A percentile compares a stretch with the other conserved stretches of the same genome.
Conservation (phyloP, 345 rosid genomes). For the Capsella bursapastoris region DNA sequence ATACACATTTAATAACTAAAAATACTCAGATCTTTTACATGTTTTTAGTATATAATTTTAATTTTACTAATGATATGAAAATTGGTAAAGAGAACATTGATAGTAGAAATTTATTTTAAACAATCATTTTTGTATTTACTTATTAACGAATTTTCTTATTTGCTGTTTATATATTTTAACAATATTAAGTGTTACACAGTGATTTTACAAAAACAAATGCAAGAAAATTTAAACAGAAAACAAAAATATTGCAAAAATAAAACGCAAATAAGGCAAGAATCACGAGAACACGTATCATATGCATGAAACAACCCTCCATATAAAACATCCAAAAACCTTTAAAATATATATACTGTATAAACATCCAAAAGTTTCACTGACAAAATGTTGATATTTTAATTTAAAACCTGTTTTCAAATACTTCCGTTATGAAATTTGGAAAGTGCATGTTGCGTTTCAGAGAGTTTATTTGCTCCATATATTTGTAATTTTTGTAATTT, state of each 20-base stretch:
- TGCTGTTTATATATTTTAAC: too few relatives aligned
- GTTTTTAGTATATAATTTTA: neutral
- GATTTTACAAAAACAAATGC: neutral
- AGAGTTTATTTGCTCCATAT: neutral
- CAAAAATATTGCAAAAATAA: neutral
- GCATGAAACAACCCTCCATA: conserved; percentile 8
- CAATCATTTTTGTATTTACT: neutral
- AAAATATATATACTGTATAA: neutral
- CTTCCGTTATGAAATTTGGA: neutral
- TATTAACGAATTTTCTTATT: neutral
- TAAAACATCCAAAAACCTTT: neutral
- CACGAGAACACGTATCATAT: conserved; percentile 14
- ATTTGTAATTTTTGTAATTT: too few relatives aligned
- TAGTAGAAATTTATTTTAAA: neutral
- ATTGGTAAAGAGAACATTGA: neutral
- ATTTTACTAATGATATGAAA: neutral
- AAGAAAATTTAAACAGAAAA: neutral
- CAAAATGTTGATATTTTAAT: neutral
- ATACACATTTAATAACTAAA: neutral
- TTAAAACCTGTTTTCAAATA: neutral
- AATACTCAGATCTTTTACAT: neutral
- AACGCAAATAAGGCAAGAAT: conserved; percentile 11
- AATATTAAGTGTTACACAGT: too few relatives aligned
- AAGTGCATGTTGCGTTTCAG: neutral
- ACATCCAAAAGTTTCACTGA: conserved; percentile 2